Evolutionary conservation across 2,329 filamentous ascomycete species (phyloP).

Genomic region (Dendrostoma leiphaemia): DNA sequence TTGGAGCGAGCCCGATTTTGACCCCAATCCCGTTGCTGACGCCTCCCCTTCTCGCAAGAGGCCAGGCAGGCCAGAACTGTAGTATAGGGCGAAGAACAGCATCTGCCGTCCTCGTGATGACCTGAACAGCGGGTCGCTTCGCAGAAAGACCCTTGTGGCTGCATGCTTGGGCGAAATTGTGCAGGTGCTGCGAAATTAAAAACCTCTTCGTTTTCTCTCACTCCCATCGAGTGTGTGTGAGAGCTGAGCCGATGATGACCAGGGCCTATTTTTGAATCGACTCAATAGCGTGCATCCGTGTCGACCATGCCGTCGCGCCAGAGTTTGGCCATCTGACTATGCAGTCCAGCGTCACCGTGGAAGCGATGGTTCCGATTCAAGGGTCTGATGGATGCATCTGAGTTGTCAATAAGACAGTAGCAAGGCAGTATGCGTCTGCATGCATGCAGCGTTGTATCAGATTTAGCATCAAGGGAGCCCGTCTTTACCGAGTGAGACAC

Average conservation of each 20-base stretch:
- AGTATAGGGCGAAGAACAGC: background rate
- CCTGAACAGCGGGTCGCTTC: background rate
- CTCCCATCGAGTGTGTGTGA: background rate
- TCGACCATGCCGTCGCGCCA: background rate
- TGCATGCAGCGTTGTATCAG: slow-evolving; percentile 1
- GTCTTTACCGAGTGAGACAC: no score
- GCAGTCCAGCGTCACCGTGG: background rate
- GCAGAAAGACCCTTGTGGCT: slow-evolving; percentile 2
- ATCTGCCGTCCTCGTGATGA: slow-evolving; percentile 2
- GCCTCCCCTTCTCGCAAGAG: background rate
- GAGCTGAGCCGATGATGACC: background rate
- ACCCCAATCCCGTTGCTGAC: background rate
- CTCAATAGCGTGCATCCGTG: background rate
- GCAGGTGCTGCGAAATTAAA: no score
- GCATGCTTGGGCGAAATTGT: background rate
- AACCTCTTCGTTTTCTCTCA: no score
- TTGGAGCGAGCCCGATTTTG: background rate
- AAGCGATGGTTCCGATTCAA: background rate
- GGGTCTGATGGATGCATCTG: slow-evolving; percentile 15
- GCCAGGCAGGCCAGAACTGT: background rate
- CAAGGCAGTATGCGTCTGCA: background rate
- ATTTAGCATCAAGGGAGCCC: no score
- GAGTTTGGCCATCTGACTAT: background rate
- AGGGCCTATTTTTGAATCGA: background rate
- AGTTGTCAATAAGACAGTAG: slow-evolving; percentile 12